phyloP scores from a whole-genome alignment of 495 filamentous ascomycete genomes.

The Glarea lozoyensis region DNA sequence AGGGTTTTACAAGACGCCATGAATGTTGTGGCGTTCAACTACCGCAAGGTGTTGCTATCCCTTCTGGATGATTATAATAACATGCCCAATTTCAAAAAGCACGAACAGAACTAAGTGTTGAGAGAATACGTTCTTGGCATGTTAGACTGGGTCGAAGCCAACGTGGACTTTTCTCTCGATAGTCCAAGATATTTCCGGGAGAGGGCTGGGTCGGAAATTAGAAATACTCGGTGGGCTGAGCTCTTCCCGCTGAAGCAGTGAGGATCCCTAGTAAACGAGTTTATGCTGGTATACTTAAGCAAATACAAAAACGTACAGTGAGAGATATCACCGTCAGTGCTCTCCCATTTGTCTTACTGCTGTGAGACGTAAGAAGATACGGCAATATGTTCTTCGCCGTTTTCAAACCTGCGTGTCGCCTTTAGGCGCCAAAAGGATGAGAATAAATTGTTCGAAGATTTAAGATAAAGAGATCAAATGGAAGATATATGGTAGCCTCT shows the following conservation, averaged over 20 bases:
- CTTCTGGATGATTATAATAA: neutral
- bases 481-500: too few species aligned
- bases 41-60: neutral
- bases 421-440: too few species aligned
- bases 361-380: too few species aligned
- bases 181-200: neutral
- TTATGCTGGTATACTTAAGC: neutral
- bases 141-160: conserved; percentile 1
- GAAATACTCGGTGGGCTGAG: neutral
- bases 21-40: neutral
- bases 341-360: too few species aligned
- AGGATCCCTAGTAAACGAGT: neutral
- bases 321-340: too few species aligned
- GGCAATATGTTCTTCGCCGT: too few species aligned
- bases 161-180: neutral
- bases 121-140: conserved; percentile 1
- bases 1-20: neutral
- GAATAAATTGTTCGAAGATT: too few species aligned
- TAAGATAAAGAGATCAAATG: too few species aligned
- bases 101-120: neutral
- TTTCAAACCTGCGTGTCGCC: too few species aligned
- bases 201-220: neutral
- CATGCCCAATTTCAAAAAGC: neutral
- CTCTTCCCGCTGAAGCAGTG: neutral
- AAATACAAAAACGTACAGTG: too few species aligned